Conservation (phyloP, 495 filamentous ascomycete genomes). For the Polyplosphaeria fusca region DNA sequence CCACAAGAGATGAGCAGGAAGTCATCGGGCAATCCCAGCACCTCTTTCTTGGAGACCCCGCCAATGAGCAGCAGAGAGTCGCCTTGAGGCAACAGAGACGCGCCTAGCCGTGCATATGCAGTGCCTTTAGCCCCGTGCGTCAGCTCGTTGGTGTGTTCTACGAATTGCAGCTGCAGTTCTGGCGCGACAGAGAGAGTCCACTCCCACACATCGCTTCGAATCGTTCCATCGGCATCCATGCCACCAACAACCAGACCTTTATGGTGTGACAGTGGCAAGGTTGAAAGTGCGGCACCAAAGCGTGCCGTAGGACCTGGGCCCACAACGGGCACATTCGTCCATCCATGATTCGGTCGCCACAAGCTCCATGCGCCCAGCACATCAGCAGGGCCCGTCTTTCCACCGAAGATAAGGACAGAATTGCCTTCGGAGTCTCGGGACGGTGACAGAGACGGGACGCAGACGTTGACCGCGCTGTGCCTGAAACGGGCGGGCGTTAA, state of each 20-base stretch:
- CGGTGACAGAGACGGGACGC: slow-evolving; percentile 23
- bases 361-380: slow-evolving; percentile 62
- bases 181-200: slow-evolving; percentile 48
- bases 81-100: slow-evolving; percentile 17
- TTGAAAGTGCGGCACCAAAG: slow-evolving; percentile 59
- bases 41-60: slow-evolving; percentile 14
- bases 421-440: slow-evolving; percentile 28
- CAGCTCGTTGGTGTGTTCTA: slow-evolving; percentile 16
- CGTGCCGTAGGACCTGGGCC: slow-evolving; percentile 48
- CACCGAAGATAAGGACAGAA: slow-evolving; percentile 64
- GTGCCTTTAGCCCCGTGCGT: slow-evolving; percentile 31
- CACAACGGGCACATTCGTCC: slow-evolving; percentile 48
- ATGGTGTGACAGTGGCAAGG: slow-evolving; percentile 34
- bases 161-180: slow-evolving; percentile 18
- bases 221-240: slow-evolving; percentile 55
- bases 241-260: slow-evolving; percentile 67
- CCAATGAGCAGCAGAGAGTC: slow-evolving; percentile 22
- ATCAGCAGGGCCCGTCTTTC: slow-evolving; percentile 56
- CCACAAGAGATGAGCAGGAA: slow-evolving; percentile 14
- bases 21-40: slow-evolving; percentile 6
- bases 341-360: slow-evolving; percentile 56
- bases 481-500: slow-evolving; percentile 67
- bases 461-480: slow-evolving; percentile 62
- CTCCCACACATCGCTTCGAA: slow-evolving; percentile 56
- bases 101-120: slow-evolving; percentile 39